Base-by-base conservation (phyloP, 75 land plant genomes). In the Azolla pinnata region DNA sequence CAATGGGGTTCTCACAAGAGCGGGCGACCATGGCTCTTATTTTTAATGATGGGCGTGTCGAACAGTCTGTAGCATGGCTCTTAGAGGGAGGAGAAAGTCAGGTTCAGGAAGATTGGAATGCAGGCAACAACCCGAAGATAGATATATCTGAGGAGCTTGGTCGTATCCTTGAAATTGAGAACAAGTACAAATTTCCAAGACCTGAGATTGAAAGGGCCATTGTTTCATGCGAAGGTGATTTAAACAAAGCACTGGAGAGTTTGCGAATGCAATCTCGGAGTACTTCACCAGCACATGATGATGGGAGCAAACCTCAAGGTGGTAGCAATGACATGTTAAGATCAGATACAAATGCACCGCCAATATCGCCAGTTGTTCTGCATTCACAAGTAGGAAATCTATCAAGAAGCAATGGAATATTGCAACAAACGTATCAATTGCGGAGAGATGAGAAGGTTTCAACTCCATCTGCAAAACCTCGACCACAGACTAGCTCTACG, bases 11-110 rank as follows among this genome's bases (percentile, higher is more conserved):
- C 51, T 60, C 91, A 27, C 59, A 74, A 10, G 96, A 90, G 18
- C 80, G 79, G 5, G 91, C 90, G 10, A 86, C 91, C 21, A 75
- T 83, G 80, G 96, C 96, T 53, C 84, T 90, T 14, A 90, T 90
- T 20, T 25, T 75, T 38, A 90, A 90, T 62, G 91, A 83, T 66
- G 96, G 96, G 18, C 70, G 64, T 47, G 72, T 90, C 33, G 90
- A 90, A 27, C 76, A 81, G 30, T 86, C 96, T 56, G 84, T 86
- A 26, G 52, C 74, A 0, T 86, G 89, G 85, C 79, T 90, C 1
- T 66, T 90, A 42, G 90, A 89, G 69, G 87, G 73, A 1, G 75
- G 69, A 24, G 82, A 81, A 31, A 80, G 68, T 2, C 20, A n/a
- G 1, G 44, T 44, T 20, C 44, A 59, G 0, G 63, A 50, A 35